These are phyloP conservation scores for Nicotiana sylvestris DNA, from an alignment of 257 asterid genomes.

Conservation along the genomic window DNA sequence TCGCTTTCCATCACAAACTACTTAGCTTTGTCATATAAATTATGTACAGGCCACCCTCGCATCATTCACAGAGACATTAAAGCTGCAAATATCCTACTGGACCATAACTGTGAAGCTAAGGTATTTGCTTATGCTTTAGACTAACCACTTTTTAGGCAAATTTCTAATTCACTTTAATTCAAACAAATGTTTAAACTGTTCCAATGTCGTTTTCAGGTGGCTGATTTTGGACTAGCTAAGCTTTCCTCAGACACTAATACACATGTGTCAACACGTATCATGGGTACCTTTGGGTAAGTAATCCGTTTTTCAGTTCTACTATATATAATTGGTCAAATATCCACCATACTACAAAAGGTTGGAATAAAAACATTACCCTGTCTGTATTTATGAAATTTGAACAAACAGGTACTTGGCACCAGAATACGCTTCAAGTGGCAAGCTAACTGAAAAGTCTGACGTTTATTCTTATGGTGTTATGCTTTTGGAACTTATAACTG, in stretches of 20 bases:
- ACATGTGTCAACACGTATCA: slow-evolving; percentile 88
- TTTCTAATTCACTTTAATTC: not conserved
- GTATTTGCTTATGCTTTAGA: slow-evolving; percentile 21
- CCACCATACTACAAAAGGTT: not conserved
- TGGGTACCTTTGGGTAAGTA: slow-evolving; percentile 91
- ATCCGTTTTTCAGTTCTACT: not conserved
- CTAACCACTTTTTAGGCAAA: not conserved
- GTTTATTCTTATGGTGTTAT: slow-evolving; percentile 78
- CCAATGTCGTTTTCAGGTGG: slow-evolving; percentile 42
- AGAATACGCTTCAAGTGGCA: slow-evolving; percentile 88
- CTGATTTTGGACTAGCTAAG: slow-evolving; percentile 94
- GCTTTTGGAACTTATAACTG: slow-evolving; percentile 81
- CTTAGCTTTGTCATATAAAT: not conserved
- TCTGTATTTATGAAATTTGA: not conserved
- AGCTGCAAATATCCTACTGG: slow-evolving; percentile 76
- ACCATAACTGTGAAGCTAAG: slow-evolving; percentile 70
- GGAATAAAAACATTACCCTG: not conserved
- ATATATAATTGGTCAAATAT: not conserved
- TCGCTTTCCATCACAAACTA: not conserved
- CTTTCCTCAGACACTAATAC: slow-evolving; percentile 72
- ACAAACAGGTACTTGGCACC: slow-evolving; percentile 72
- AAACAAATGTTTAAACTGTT: not conserved
- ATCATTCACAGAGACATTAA: slow-evolving; percentile 89
- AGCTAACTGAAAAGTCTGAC: slow-evolving; percentile 88
- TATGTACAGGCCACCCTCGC: slow-evolving; percentile 77